Conservation (phyloP, 108 stramenopile species). For the Conticribra guillardii region DNA sequence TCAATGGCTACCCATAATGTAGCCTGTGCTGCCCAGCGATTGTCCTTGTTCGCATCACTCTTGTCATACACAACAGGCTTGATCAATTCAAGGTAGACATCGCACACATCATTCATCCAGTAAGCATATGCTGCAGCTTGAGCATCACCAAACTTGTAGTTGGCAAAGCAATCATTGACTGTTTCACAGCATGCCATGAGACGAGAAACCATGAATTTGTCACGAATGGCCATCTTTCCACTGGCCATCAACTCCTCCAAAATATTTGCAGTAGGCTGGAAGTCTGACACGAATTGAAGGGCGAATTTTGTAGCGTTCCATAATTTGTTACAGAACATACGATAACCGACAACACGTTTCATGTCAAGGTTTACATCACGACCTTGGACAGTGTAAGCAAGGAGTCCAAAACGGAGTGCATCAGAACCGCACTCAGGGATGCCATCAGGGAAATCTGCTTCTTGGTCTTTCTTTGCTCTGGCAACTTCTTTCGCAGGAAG, state of each 20-base stretch:
- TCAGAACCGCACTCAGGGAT: slow-evolving; percentile 99
- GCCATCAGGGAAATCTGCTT: slow-evolving; percentile 94
- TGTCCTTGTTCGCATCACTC: slow-evolving; percentile 71
- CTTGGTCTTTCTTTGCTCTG: slow-evolving; percentile 94
- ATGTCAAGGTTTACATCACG: slow-evolving; percentile 99
- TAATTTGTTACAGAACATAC: slow-evolving; percentile 99
- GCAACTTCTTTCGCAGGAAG: slow-evolving; percentile 94
- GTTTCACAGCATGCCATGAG: slow-evolving; percentile 80
- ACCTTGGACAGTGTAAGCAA: slow-evolving; percentile 98
- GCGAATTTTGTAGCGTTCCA: slow-evolving; percentile 98
- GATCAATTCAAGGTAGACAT: slow-evolving; percentile 97
- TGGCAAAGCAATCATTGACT: slow-evolving; percentile 74
- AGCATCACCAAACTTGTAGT: slow-evolving; percentile 91
- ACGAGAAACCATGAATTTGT: slow-evolving; percentile 92
- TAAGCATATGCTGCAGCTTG: slow-evolving; percentile 86
- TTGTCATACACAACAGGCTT: slow-evolving; percentile 93
- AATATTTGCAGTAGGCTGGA: slow-evolving; percentile 81
- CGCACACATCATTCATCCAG: slow-evolving; percentile 97
- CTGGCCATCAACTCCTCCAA: slow-evolving; percentile 82
- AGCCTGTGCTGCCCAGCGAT: slow-evolving; percentile 92
- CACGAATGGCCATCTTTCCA: slow-evolving; percentile 84
- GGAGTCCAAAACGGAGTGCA: slow-evolving; percentile 97
- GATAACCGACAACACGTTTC: slow-evolving; percentile 96
- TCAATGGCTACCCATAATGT: slow-evolving; percentile 94
- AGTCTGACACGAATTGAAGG: slow-evolving; percentile 90